Evolutionary conservation across 768 basidiomycete species (phyloP).

Genomic region (Inosperma sp.): DNA sequence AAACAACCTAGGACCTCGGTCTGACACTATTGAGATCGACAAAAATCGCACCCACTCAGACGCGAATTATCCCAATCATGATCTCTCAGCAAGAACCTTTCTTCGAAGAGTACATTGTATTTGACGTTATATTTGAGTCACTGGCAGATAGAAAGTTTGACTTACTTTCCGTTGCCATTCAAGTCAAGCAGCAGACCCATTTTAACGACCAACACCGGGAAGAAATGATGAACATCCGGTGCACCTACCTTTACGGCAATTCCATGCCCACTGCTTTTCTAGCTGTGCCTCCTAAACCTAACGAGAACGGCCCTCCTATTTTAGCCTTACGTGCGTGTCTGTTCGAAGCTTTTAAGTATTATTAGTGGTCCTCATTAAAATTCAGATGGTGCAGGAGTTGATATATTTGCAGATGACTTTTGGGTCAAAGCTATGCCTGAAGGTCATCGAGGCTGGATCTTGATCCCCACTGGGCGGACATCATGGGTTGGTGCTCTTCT

Average conservation of each 20-base stretch:
- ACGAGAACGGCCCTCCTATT: constrained; percentile 38
- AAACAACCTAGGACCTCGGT: constrained; percentile 28
- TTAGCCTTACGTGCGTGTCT: constrained; percentile 56
- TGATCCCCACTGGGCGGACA: constrained; percentile 79
- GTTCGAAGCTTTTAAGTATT: constrained; percentile 1
- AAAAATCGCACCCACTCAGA: constrained; percentile 58
- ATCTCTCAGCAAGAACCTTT: constrained; percentile 42
- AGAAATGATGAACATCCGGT: constrained; percentile 37
- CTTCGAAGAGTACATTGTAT: constrained; percentile 23
- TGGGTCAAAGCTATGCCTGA: constrained; percentile 63
- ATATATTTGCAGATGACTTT: constrained; percentile 49
- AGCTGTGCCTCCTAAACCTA: constrained; percentile 49
- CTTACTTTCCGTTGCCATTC: constrained; percentile 35
- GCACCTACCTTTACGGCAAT: constrained; percentile 53
- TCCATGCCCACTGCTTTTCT: constrained; percentile 56
- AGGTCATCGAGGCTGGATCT: constrained; percentile 62
- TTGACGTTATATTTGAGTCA: constrained; percentile 40
- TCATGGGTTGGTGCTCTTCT: constrained; percentile 55
- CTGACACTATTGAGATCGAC: constrained; percentile 26
- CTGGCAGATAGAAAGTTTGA: constrained; percentile 9
- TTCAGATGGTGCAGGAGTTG: constrained; percentile 84
- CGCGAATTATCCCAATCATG: constrained; percentile 51
- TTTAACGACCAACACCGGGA: constrained; percentile 34
- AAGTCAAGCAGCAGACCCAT: constrained; percentile 40
- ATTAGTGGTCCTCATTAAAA: constrained; percentile 1